Base-by-base conservation (phyloP, 148 eudicot genomes). In the Mesembryanthemum crystallinum region DNA sequence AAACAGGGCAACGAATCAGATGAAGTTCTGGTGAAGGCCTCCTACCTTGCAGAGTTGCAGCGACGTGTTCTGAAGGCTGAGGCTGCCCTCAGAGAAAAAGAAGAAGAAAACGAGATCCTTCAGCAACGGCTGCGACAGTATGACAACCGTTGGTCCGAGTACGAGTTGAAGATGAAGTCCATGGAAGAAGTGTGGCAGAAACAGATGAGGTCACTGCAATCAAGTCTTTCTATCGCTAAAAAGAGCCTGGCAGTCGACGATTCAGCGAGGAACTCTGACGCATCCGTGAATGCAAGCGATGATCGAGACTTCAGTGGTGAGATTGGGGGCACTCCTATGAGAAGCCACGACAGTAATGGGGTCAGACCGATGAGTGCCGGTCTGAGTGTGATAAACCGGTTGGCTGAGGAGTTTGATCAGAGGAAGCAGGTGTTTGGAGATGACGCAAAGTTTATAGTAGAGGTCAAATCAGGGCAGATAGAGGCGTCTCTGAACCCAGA, bases 171-270 rank as follows among this genome's bases (percentile, higher is more conserved):
- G 84, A 95, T 95, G 98, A 95, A 95, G 76, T 95, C 98, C 58
- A 95, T 95, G 98, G 98, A 95, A 86, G 97, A 95, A 76, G 86
- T 90, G 14, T 95, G 98, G 98, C 98, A 95, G 79, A 95, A 89
- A 80, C 97, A 95, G 76, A 95, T 95, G 98, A 85, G 96, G 65
- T 95, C 98, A 17, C 92, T 95, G 13, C 98, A 95, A 71, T 92
- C 98, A 5, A 95, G 98, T 77, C 98, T 95, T 24, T 89, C 92
- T 59, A 86, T 92, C 45, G 98, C 97, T 1, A 95, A 90, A 83
- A 90, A 83, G 75, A 90, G 96, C 85, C 83, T 95, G 5, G 90
- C 90, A 1, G 77, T 89, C 0, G 97, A 92, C 18, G 94, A 89
- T 49, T 91, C 97, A 0, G 87, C 77, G 4, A 87, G 98, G 61